Evolutionary conservation across 441 rosid species (phyloP).

Genomic region (Daphne laureola): DNA sequence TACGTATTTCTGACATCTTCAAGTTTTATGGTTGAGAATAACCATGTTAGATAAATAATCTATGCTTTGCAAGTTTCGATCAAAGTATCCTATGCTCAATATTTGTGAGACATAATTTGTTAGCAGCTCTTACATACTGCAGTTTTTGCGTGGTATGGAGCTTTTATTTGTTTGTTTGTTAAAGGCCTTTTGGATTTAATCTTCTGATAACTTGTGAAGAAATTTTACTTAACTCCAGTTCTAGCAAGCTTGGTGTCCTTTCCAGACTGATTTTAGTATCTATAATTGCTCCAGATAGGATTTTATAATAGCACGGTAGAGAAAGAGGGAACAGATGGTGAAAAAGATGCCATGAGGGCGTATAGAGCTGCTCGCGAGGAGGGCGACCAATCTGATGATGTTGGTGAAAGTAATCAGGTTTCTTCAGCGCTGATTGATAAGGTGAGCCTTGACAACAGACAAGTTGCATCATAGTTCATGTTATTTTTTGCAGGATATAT

Average conservation of each 20-base stretch:
- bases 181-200: no score
- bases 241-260: no score
- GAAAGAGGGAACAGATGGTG: conserved; percentile 53
- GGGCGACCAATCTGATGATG: conserved; percentile 34
- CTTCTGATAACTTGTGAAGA: no score
- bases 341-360: conserved; percentile 60
- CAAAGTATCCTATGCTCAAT: no score
- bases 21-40: background rate
- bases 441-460: conserved; percentile 25
- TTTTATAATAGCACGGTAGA: conserved; percentile 73
- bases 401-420: conserved; percentile 42
- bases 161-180: no score
- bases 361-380: conserved; percentile 72
- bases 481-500: background rate
- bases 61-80: background rate
- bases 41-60: background rate
- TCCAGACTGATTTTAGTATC: background rate
- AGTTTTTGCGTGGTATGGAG: no score
- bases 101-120: no score
- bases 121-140: no score
- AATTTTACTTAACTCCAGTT: no score
- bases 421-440: conserved; percentile 73
- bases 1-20: conserved; percentile 17
- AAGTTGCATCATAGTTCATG: background rate
- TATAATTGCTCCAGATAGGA: conserved; percentile 35